Base-by-base conservation (phyloP, 1,284 basidiomycete genomes). In the Ganoderma resinaceum region DNA sequence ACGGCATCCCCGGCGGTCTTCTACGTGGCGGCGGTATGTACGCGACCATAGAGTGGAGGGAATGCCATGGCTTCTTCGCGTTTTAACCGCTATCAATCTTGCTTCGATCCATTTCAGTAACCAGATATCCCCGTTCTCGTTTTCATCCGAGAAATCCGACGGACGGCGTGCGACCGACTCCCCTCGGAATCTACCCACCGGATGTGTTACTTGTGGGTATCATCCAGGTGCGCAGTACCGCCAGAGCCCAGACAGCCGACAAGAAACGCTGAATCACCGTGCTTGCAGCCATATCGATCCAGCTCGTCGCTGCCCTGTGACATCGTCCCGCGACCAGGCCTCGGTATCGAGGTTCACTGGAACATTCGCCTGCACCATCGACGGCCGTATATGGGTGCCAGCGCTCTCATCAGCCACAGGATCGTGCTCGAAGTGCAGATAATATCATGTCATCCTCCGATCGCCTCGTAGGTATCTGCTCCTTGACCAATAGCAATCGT, bases 371-470 rank as follows among this genome's bases (percentile, higher is more conserved):
- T 66, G 49, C 60, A 38, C 59, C 67, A 55, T 33, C 60, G 35
- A 40, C 62, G 38, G 42, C 72, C 72, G 64, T 62, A 69, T 62
- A 69, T 63, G 62, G 70, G 31, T 40, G 43, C 61, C 64, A 71
- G 72, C 72, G 72, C 40, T 68, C 64, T 64, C 61, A n/a, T 37
- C 26, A 37, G 40, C 61, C 60, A 67, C 66, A 70, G 59, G 65
- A 70, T 73, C 67, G 69, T 73, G 65, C 70, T 71, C 68, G 66
- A 72, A 69, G 68, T 70, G 65, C 72, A 67, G 66, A 66, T 40
- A 62, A 63, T 69, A 70, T 74, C 72, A 74, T 74, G 73, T 74
- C 71, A 74, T 74, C 73, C 73, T 74, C 73, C 73, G 73, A 74
- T 69, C 61, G 37, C 70, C 60, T 70, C 73, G 73, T 70, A 70